Evolutionary conservation across 306 rosid genomes (phyloP), one percentile per base, ranked within the genome.

Genomic region (Cicer bijugum): DNA sequence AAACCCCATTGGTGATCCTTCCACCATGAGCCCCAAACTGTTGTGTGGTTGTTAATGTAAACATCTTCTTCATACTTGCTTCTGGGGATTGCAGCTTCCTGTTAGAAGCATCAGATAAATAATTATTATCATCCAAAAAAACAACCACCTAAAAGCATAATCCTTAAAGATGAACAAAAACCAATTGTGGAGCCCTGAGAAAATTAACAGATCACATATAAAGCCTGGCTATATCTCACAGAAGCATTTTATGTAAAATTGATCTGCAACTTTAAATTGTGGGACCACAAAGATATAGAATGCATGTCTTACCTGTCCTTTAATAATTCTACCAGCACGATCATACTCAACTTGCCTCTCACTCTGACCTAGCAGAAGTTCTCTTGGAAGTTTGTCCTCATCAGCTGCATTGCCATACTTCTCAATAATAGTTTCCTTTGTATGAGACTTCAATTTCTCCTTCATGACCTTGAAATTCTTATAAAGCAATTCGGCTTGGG

Each of bases 11-110:
- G 92, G 57, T 89, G 86, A 84, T 84, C 96, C 81, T 73, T 85
- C 96, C 92, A 89, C 92, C 92, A 90, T 7, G 96, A 90, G 9
- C 90, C 92, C 92, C 92, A 86, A 35, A 88, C 89, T 66, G 86
- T 75, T 0, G 87, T 87, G 78, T 90, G 90, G 74, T 90, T 90
- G 67, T 90, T 75, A 19, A 75, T 75, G 65, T 64, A 75, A 64
- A 75, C 71, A 64, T 75, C 79, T 52, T 75, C 79, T 52, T 90
- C 90, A 65, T 82, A 89, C 82, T 84, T 89, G 81, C 89, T 87
- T 70, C 75, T 78, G 65, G 79, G 79, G 6, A 75, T 15, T 12
- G 72, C 79, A 12, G 43, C 79, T 75, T 75, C 79, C 79, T 75
- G 61, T 19, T 51, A 37, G 52, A 62, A 63, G 20, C 48, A 59